Conservation (phyloP, 441 rosid genomes). For the Euphorbia celastroides region DNA sequence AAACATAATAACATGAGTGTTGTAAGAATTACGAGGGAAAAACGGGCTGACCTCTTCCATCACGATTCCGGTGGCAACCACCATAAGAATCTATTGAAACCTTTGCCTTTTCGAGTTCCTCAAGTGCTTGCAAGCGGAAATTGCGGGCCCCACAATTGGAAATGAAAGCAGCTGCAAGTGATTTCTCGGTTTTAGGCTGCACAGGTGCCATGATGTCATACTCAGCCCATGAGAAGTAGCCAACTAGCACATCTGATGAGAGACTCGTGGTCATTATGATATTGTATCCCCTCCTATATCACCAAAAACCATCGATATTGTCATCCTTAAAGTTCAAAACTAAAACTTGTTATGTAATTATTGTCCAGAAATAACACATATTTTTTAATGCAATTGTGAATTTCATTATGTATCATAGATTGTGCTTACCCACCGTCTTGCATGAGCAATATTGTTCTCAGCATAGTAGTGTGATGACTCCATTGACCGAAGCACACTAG, state of each 20-base stretch:
- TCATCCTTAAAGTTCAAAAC: too few species aligned
- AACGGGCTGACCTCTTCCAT: conserved; percentile 49
- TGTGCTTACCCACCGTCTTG: conserved; percentile 98
- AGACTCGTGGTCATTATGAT: conserved; percentile 92
- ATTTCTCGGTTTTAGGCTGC: conserved; percentile 73
- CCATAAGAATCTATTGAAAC: conserved; percentile 81
- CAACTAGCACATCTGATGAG: conserved; percentile 92
- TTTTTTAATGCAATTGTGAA: not conserved
- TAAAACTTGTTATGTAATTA: too few species aligned
- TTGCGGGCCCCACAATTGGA: conserved; percentile 81
- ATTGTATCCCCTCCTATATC: conserved; percentile 56
- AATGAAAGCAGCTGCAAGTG: conserved; percentile 88
- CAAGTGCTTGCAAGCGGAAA: conserved; percentile 77
- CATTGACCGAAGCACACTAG: conserved; percentile 69
- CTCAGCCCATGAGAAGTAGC: conserved; percentile 95
- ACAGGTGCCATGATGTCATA: conserved; percentile 85
- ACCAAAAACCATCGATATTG: conserved; percentile 11
- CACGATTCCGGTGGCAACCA: conserved; percentile 60
- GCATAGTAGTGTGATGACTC: conserved; percentile 72
- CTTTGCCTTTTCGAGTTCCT: conserved; percentile 49
- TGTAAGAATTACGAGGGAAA: not conserved
- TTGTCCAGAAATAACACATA: too few species aligned
- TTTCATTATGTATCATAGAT: conserved; percentile 26
- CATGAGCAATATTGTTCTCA: conserved; percentile 56
- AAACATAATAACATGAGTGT: too few species aligned